Percentiles rank a stretch among this genome's conserved stretches.
Conservation (phyloP, 106 monocot species). For the Dioscorea dumetorum region DNA sequence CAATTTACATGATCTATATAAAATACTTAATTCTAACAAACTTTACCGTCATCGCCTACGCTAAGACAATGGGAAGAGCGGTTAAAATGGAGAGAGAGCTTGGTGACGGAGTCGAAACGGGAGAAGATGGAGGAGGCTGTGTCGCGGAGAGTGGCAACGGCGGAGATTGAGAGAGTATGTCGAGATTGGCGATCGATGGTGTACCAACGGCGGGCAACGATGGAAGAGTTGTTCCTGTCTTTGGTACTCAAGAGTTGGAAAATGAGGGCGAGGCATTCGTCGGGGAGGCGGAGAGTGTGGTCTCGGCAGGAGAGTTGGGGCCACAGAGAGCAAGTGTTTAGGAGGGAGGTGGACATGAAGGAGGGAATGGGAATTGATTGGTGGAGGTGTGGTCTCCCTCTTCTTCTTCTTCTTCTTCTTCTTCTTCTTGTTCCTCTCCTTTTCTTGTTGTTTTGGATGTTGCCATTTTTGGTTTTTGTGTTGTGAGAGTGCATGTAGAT, state of each 20-base stretch:
- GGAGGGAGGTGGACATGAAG: background rate
- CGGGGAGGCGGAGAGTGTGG: slow-evolving; percentile 17
- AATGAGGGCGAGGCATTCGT: slow-evolving; percentile 27
- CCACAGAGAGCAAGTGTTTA: background rate
- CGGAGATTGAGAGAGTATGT: slow-evolving; percentile 42
- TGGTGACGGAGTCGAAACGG: slow-evolving; percentile 38
- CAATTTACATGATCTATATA: too few relatives aligned
- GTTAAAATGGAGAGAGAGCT: slow-evolving; percentile 44
- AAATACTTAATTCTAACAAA: too few relatives aligned
- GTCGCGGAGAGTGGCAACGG: slow-evolving; percentile 19
- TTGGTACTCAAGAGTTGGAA: slow-evolving; percentile 22
- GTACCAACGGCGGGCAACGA: slow-evolving; percentile 37
- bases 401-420: too few relatives aligned
- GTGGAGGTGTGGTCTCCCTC: too few relatives aligned
- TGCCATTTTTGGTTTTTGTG: too few relatives aligned
- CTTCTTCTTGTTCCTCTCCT: too few relatives aligned
- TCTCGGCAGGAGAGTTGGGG: background rate
- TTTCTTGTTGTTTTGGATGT: too few relatives aligned
- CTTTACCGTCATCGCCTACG: slow-evolving; percentile 21
- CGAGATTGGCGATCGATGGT: slow-evolving; percentile 30
- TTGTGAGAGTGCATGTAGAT: too few relatives aligned
- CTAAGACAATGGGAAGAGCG: slow-evolving; percentile 21
- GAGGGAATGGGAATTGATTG: background rate
- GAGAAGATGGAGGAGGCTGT: slow-evolving; percentile 17
- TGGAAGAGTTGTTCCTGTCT: slow-evolving; percentile 27